Evolutionary conservation across 345 rosid species (phyloP), one percentile per base, ranked within the genome.

Genomic region (Aegle marmelos): DNA sequence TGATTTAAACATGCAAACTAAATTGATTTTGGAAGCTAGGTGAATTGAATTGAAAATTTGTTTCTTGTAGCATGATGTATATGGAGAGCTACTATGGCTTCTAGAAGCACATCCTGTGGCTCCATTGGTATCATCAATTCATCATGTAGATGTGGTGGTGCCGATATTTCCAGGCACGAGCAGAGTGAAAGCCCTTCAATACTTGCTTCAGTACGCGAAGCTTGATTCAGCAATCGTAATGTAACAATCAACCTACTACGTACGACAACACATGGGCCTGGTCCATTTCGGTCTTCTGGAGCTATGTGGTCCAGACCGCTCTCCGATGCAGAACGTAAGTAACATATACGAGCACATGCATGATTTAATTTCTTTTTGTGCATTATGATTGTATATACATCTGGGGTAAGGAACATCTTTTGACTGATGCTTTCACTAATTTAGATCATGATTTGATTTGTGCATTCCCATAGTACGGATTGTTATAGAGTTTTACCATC

Each of bases 251-350:
- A 88, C 92, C 66, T 91, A 97, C 91, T 92, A 93, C 10, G 92
- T 2, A 2, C 48, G 48, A 92, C 81, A 79, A 73, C 36, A 73
- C 73, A 37, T 82, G 88, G 37, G 86, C 48, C 72, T 93, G 99
- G 97, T 90, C 98, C 11, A 83, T 95, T 80, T 85, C 95, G 0
- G 90, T 95, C 7, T 91, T 97, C 0, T 90, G 99, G 97, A 98
- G 99, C 36, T 93, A 85, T 17, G 93, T 85, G 8, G 96, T 63
- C 94, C 90, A 1, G 97, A 95, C 74, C 76, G 79, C 45, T 39
- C 45, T 65, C 56, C 88, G 96, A 8, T 91, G 98, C 83, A 83
- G 22, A 89, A 88, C 89, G 99, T 93, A 86, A 31, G 39, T 27
- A 24, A 34, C 17, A 28, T 62, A 5, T 4, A 25, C 27, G 10